Evolutionary conservation across 257 asterid genomes (phyloP), one percentile per base, ranked within the genome.

Genomic region (Perilla frutescens): DNA sequence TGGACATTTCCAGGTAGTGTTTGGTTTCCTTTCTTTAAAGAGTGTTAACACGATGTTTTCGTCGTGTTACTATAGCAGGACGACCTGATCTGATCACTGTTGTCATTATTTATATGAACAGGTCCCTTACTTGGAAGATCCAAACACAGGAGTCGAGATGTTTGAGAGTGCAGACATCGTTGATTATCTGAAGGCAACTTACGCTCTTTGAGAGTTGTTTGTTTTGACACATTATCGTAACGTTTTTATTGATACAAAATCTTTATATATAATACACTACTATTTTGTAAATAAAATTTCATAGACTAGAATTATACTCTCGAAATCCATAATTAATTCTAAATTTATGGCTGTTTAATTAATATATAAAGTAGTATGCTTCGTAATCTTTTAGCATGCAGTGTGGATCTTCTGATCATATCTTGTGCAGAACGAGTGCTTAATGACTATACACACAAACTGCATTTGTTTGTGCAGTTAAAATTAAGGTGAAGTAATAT

Each of bases 91-190:
- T 59, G 48, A 9, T 26, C 43, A 0, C 37, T 1, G 37, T 34
- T 34, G 37, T 8, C 26, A 3, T 26, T 48, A 5, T 29, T 8
- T 68, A 8, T 48, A 41, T 68, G 49, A 65, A 44, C 87, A 93
- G 98, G 98, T 79, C 57, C 98, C 98, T 9, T 93, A 89, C 81
- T 78, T 93, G 32, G 98, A 93, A 81, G 97, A 93, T 84, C 96
- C 96, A 66, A 93, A 93, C 84, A 89, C 96, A 20, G 96, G 96
- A 74, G 81, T 91, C 74, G 87, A 91, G 64, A 93, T 88, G 97
- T 93, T 93, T 64, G 97, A 93, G 83, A 93, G 98, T 77, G 98
- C 98, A 54, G 96, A 89, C 26, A 93, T 93, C 49, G 81, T 91
- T 29, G 97, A 93, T 40, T 93, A 93, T 80, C 82, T 91, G 10